These are phyloP conservation scores for Aspergillus baeticus DNA, from an alignment of 495 filamentous ascomycete species.

Conservation along the genomic window DNA sequence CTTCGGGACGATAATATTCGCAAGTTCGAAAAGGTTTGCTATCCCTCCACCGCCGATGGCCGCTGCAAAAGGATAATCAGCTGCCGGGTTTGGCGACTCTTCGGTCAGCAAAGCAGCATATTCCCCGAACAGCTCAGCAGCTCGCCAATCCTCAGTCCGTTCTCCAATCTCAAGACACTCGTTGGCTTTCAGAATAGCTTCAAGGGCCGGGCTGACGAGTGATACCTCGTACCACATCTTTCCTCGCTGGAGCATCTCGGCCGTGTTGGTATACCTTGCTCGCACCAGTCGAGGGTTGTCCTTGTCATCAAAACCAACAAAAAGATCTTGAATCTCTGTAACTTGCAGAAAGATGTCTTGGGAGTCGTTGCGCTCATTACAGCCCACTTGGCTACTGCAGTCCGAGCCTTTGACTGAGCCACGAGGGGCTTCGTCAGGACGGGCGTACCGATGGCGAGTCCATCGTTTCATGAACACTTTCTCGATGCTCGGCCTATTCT, in stretches of 20 bases:
- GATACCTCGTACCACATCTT: conserved; percentile 48
- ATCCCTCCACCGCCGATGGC: conserved; percentile 32
- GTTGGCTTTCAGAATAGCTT: conserved; percentile 29
- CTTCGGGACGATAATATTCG: conserved; percentile 30
- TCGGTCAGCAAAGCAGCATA: conserved; percentile 13
- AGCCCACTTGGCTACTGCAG: background rate
- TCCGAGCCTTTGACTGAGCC: too few species aligned
- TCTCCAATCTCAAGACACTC: conserved; percentile 31
- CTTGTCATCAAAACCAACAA: conserved; percentile 10
- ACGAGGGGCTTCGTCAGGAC: conserved; percentile 1
- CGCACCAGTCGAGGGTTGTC: conserved; percentile 14
- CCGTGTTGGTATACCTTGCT: conserved; percentile 21
- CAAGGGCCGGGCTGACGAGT: conserved; percentile 30
- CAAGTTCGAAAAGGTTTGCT: conserved; percentile 28
- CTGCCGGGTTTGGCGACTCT: background rate
- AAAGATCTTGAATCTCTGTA: conserved; percentile 42
- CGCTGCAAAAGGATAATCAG: conserved; percentile 16
- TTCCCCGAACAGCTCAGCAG: conserved; percentile 25
- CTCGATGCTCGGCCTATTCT: conserved; percentile 20
- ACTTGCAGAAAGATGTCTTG: conserved; percentile 36
- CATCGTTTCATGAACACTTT: conserved; percentile 35
- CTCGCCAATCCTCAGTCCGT: conserved; percentile 27
- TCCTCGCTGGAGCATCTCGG: conserved; percentile 30
- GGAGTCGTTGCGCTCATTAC: background rate
- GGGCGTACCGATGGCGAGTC: conserved; percentile 26